Base-by-base conservation (phyloP, 129 eudicot genomes). In the Smallanthus sonchifolius region DNA sequence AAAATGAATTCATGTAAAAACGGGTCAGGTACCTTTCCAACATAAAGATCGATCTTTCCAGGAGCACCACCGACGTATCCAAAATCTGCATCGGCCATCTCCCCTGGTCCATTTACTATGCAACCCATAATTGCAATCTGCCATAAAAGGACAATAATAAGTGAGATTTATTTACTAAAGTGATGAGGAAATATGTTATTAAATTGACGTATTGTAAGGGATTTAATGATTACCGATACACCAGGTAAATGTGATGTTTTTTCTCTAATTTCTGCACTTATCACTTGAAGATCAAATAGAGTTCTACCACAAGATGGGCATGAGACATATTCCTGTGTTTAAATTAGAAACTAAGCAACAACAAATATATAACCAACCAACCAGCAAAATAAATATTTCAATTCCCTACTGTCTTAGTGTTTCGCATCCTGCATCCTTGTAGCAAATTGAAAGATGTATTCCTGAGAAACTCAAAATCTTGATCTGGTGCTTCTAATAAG, bases 81-180 rank as follows among this genome's bases (percentile, higher is more conserved):
- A 63, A 94, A 94, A 84, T 94, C 97, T 43, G 98, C 98, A 82
- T 94, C 98, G 42, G 97, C 98, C 98, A 94, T 94, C 86, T 94
- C 98, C 79, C 98, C 98, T 7, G 97, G 98, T 70, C 98, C 98
- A 69, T 94, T 94, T 30, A 94, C 98, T 67, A 94, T 94, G 89
- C 98, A 94, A 44, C 98, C 98, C 98, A 94, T 94, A 68, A 94
- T 94, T 13, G 98, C 98, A 70, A 94, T 94, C 98, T 93, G 86
- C 72, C 72, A 77, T 7, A 73, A 30, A 20, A 57, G 16, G 73
- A 65, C 61, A 3, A 24, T 67, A 5, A 51, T 17, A 19, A 64
- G 55, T 52, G 49, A 65, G 3, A 28, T 54, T 38, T 40, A 66
- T 66, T 51, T 75, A 20, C 4, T 52, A 52, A 17, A 19, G 3